Evolutionary conservation across 2,329 filamentous ascomycete genomes (phyloP).

Genomic region (Metarhizium album): DNA sequence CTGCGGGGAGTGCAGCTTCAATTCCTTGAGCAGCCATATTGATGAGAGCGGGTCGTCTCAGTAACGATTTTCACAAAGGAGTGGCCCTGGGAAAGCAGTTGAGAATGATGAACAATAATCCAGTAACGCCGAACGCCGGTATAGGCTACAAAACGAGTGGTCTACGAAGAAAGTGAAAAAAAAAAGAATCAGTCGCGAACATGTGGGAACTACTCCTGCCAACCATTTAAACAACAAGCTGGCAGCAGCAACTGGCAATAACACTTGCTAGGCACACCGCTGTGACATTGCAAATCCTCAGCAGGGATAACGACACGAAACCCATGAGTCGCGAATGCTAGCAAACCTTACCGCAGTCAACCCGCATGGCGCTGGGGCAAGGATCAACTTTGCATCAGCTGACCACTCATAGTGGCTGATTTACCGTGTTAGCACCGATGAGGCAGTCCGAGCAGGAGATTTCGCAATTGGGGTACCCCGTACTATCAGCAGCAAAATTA

Average conservation of each 20-base stretch:
- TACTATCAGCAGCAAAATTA: conserved; percentile 5
- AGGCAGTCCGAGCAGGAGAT: conserved; percentile 8
- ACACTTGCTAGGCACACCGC: conserved; percentile 2
- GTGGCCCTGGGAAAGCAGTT: background rate
- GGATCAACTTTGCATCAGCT: conserved; percentile 1
- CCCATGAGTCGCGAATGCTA: background rate
- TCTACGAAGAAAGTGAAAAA: background rate
- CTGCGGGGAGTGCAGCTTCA: conserved; percentile 13
- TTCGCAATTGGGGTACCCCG: conserved; percentile 13
- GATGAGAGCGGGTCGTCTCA: background rate
- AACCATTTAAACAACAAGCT: conserved; percentile 1
- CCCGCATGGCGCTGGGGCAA: background rate
- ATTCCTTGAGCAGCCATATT: conserved; percentile 19
- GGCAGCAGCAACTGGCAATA: background rate
- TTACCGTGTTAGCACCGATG: conserved; percentile 4
- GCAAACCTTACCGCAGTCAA: background rate
- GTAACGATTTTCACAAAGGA: background rate
- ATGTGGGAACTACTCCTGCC: background rate
- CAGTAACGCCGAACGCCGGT: background rate
- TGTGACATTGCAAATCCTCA: background rate
- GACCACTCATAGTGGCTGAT: conserved; percentile 6
- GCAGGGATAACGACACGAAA: background rate
- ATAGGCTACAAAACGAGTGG: background rate
- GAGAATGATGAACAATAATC: background rate
- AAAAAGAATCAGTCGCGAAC: background rate